A percentile compares a stretch with the other conserved stretches of the same genome.
These are phyloP conservation scores for Cubamyces lactineus DNA, from an alignment of 768 basidiomycete genomes.

Conservation along the genomic window DNA sequence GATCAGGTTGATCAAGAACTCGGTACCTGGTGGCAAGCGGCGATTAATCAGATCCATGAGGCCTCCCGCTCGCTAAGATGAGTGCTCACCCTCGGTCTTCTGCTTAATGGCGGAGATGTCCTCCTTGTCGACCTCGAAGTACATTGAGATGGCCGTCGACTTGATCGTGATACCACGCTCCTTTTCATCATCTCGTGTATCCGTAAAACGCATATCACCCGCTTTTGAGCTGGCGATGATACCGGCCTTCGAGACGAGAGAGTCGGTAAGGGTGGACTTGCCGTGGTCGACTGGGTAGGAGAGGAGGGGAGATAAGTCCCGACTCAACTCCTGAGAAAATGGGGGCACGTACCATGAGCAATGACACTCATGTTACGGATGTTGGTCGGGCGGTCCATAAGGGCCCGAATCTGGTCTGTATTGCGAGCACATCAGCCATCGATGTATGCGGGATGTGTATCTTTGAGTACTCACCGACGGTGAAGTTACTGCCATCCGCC, in stretches of 20 bases:
- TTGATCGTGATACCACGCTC: constrained; percentile 99
- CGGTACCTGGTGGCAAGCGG: constrained; percentile 57
- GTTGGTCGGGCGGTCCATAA: constrained; percentile 91
- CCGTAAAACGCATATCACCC: constrained; percentile 96
- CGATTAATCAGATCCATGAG: constrained; percentile 19
- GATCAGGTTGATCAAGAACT: constrained; percentile 99
- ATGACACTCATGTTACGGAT: constrained; percentile 96
- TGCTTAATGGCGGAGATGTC: constrained; percentile 86
- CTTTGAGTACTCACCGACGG: constrained; percentile 63
- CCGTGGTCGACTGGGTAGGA: constrained; percentile 88
- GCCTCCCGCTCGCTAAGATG: background rate
- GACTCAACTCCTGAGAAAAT: background rate
- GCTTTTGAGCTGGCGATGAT: constrained; percentile 95
- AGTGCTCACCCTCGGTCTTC: constrained; percentile 80
- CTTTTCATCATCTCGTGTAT: constrained; percentile 97
- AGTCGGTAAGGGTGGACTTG: constrained; percentile 99
- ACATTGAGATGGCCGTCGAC: constrained; percentile 99
- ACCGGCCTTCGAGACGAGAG: constrained; percentile 98
- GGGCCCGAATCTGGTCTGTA: constrained; percentile 80
- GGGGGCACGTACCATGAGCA: constrained; percentile 70
- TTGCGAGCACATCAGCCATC: constrained; percentile 18
- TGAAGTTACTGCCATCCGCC: constrained; percentile 72
- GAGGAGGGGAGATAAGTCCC: constrained; percentile 4
- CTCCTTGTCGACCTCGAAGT: constrained; percentile 94
- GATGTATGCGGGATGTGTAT: background rate